Evolutionary conservation across 768 basidiomycete species (phyloP).

Genomic region (Naganishia antarctica): DNA sequence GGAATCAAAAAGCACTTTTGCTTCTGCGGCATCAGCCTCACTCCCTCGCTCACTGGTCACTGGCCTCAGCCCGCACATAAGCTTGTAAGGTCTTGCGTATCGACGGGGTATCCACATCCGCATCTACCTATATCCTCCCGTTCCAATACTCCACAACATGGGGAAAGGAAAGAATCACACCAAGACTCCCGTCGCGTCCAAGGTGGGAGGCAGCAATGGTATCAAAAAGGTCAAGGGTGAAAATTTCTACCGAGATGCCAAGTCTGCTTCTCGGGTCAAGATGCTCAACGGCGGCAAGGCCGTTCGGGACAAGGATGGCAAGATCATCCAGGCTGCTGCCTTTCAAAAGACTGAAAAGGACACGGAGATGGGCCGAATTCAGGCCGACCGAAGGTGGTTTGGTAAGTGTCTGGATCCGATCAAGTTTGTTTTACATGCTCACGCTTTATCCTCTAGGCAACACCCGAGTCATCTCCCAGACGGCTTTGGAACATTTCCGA

Average conservation of each 20-base stretch:
- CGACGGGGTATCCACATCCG: too few species aligned
- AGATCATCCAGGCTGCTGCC: slow-evolving; percentile 84
- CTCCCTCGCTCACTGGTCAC: too few species aligned
- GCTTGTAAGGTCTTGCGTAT: too few species aligned
- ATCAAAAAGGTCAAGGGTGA: slow-evolving; percentile 56
- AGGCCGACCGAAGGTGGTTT: slow-evolving; percentile 95
- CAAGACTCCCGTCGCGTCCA: slow-evolving; percentile 42
- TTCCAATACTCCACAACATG: slow-evolving; percentile 32
- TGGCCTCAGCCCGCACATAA: too few species aligned
- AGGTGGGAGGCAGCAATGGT: slow-evolving; percentile 41
- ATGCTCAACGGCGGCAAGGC: slow-evolving; percentile 91
- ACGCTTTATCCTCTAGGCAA: slow-evolving; percentile 61
- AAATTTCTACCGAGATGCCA: slow-evolving; percentile 98
- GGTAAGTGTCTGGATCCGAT: slow-evolving; percentile 50
- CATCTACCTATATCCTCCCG: neutral
- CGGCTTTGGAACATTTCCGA: slow-evolving; percentile 90
- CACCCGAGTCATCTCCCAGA: slow-evolving; percentile 96
- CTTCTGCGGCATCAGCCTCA: too few species aligned
- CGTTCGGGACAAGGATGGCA: slow-evolving; percentile 82
- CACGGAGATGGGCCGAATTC: slow-evolving; percentile 79
- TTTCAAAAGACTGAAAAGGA: slow-evolving; percentile 95
- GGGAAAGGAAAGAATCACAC: slow-evolving; percentile 49
- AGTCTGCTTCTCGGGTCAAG: slow-evolving; percentile 74
- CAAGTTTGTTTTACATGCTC: neutral
- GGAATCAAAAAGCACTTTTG: too few species aligned